Evolutionary conservation across 768 basidiomycete genomes (phyloP).

Genomic region (Gloeostereum incarnatum): DNA sequence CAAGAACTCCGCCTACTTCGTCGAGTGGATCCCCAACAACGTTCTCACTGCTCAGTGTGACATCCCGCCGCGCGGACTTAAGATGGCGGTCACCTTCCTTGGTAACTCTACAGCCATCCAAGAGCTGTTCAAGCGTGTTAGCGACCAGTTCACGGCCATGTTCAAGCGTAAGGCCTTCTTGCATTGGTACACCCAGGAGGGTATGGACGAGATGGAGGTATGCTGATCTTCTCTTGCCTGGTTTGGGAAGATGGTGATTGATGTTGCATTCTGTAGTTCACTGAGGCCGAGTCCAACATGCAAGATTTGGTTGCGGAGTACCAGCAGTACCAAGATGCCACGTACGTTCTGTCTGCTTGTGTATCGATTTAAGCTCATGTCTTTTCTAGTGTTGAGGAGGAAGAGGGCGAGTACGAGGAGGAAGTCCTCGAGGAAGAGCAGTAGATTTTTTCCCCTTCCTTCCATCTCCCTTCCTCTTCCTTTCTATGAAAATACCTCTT

Average conservation of each 20-base stretch:
- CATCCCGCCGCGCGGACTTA: conserved; percentile 89
- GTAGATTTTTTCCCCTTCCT: conserved; percentile 17
- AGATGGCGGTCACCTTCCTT: conserved; percentile 97
- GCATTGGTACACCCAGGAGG: conserved; percentile 99
- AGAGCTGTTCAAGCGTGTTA: conserved; percentile 98
- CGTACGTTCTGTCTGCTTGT: conserved; percentile 40
- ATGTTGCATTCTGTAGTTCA: conserved; percentile 68
- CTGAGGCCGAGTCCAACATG: conserved; percentile 99
- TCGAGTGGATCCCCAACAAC: conserved; percentile 99
- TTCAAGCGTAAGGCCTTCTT: conserved; percentile 98
- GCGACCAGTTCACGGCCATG: conserved; percentile 98
- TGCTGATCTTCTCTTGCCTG: conserved; percentile 6
- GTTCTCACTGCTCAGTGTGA: conserved; percentile 97
- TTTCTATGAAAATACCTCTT: not conserved
- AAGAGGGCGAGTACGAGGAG: conserved; percentile 86
- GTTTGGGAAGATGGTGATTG: not conserved
- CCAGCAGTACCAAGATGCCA: conserved; percentile 93
- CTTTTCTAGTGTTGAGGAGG: conserved; percentile 66
- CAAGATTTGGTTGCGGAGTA: conserved; percentile 98
- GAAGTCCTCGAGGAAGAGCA: conserved; percentile 59
- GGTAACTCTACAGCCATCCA: conserved; percentile 97
- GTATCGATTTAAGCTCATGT: not conserved
- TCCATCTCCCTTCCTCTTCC: too few species aligned
- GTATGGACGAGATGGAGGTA: conserved; percentile 98
- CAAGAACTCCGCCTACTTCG: conserved; percentile 98